A percentile compares a stretch with the other conserved stretches of the same genome.
These are phyloP conservation scores for Acidiella bohemica DNA, from an alignment of 495 filamentous ascomycete species.

Conservation along the genomic window DNA sequence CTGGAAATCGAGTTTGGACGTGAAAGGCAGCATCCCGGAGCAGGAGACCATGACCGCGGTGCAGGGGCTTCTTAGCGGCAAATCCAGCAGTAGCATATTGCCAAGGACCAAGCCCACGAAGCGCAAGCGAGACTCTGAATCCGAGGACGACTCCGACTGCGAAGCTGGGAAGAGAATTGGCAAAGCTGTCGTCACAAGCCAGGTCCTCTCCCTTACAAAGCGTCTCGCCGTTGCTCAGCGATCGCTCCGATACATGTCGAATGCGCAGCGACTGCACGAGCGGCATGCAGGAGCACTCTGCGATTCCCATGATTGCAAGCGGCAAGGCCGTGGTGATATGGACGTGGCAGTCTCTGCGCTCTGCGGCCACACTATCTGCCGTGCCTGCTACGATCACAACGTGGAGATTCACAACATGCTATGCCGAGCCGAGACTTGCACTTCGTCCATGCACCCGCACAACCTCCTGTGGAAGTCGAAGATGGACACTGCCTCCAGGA, in stretches of 20 bases:
- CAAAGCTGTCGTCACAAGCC: neutral
- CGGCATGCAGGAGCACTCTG: neutral
- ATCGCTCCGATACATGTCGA: conserved; percentile 10
- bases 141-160: conserved; percentile 2
- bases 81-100: too few species aligned
- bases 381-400: conserved; percentile 23
- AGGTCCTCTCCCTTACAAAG: conserved; percentile 1
- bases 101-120: neutral
- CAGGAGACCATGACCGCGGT: neutral
- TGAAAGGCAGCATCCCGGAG: neutral
- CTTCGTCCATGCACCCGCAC: conserved; percentile 18
- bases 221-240: conserved; percentile 8
- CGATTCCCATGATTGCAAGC: neutral
- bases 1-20: neutral
- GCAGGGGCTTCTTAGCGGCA: too few species aligned
- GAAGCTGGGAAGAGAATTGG: neutral
- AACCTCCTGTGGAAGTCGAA: conserved; percentile 11
- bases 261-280: conserved; percentile 3
- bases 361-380: conserved; percentile 42
- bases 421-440: conserved; percentile 28
- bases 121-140: neutral
- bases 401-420: conserved; percentile 11
- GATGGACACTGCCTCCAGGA: conserved; percentile 10
- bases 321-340: neutral
- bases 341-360: conserved; percentile 28